phyloP scores from a whole-genome alignment of 2,329 filamentous ascomycete genomes.

The Claviceps africana region DNA sequence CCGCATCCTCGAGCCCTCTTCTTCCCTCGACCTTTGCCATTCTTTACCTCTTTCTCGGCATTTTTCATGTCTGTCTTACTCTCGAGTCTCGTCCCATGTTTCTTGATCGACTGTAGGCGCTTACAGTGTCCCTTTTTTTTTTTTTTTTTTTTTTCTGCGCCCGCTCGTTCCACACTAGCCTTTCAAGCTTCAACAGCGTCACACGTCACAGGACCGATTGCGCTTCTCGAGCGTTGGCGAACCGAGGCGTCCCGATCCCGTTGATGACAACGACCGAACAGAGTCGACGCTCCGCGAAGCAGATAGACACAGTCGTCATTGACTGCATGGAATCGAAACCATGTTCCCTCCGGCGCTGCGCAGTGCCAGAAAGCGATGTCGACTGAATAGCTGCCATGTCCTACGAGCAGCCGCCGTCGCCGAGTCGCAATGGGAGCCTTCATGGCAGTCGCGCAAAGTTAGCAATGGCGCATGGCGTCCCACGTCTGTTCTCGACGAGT shows the following conservation, averaged over 20 bases:
- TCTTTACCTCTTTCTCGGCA: background rate
- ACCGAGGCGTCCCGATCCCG: background rate
- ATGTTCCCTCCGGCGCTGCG: conserved; percentile 34
- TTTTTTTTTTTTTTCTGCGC: background rate
- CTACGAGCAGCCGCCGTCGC: conserved; percentile 3
- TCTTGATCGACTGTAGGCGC: background rate
- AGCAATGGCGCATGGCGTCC: conserved; percentile 41
- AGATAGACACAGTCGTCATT: background rate
- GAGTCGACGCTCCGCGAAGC: background rate
- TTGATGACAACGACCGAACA: background rate
- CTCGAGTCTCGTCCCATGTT: background rate
- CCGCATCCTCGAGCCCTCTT: background rate
- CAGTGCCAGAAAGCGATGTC: conserved; percentile 28
- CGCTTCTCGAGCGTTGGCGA: background rate
- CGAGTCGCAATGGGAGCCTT: background rate
- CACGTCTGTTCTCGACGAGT: conserved; percentile 52
- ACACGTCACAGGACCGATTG: background rate
- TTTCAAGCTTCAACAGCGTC: background rate
- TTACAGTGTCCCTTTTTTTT: background rate
- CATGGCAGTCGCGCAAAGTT: conserved; percentile 9
- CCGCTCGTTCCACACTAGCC: background rate
- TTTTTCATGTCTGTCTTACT: background rate
- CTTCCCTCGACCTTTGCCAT: background rate
- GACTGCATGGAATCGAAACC: conserved; percentile 24
- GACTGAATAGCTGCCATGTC: conserved; percentile 14